phyloP scores from a whole-genome alignment of 495 filamentous ascomycete genomes.

The Xylaria intraflava region DNA sequence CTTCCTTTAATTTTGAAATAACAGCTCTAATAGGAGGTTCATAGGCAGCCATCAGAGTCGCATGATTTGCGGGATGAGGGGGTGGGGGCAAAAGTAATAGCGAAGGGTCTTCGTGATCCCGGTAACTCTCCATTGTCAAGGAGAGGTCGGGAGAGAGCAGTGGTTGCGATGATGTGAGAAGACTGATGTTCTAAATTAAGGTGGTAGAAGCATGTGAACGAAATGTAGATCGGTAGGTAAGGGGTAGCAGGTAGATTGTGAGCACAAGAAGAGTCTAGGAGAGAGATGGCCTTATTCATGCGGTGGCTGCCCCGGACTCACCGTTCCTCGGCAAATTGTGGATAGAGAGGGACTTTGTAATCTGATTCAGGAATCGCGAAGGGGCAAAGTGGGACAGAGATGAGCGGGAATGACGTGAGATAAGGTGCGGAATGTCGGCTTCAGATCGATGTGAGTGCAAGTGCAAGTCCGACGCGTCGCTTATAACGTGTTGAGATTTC shows the following conservation, averaged over 20 bases:
- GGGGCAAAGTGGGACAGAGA: too few species aligned
- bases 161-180: neutral
- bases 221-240: neutral
- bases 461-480: too few species aligned
- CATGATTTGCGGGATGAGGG: conserved; percentile 39
- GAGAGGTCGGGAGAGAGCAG: neutral
- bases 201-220: neutral
- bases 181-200: neutral
- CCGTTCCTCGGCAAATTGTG: neutral
- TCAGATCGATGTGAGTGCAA: too few species aligned
- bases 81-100: conserved; percentile 54
- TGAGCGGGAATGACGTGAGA: too few species aligned
- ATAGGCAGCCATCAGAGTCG: conserved; percentile 50
- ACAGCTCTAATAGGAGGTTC: conserved; percentile 44
- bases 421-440: too few species aligned
- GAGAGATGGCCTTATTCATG: too few species aligned
- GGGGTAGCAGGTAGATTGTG: too few species aligned
- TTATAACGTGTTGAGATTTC: too few species aligned
- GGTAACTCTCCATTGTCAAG: neutral
- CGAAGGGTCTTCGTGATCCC: conserved; percentile 43
- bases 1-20: conserved; percentile 37
- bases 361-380: too few species aligned
- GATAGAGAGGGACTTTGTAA: too few species aligned
- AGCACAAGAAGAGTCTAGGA: too few species aligned
- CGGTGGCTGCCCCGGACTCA: neutral